Evolutionary conservation across 257 asterid species (phyloP), one percentile per base, ranked within the genome.

Genomic region (Solanum raphanifolium): DNA sequence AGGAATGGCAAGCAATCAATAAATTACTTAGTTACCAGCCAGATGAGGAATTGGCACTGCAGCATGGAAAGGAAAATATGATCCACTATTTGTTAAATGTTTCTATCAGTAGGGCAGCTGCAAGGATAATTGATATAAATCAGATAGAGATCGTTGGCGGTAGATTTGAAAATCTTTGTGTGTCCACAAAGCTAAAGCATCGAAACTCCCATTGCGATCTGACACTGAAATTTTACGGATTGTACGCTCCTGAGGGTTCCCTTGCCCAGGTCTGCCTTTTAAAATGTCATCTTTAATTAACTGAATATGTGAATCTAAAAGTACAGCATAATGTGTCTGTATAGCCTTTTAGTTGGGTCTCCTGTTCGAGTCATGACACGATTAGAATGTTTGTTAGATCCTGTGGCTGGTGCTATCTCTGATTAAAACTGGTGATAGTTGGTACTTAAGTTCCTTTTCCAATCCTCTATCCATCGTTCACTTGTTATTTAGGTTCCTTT

Each of bases 1-100:
- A 97, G 91, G 99, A 97, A 91, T 97, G 99, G 99, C 98, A 95
- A 89, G 98, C 99, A 48, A 96, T 97, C 88, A 97, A 97, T 91
- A 97, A 96, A 83, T 90, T 97, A 86, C 93, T 97, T 35, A 97
- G 98, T 93, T 93, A 90, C 92, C 99, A 96, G 92, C 96, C 98
- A 71, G 99, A 95, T 86, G 99, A 95, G 92, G 98, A 96, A 91
- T 87, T 94, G 95, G 86, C 90, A 84, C 87, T 86, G 86, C 95
- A 91, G 82, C 86, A 88, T 87, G 94, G 96, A 88, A 97, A 94
- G 93, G 98, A 95, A 90, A 96, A 93, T 93, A 92, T 94, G 95
- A 97, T 91, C 86, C 94, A 93, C 85, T 95, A 92, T 89, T 91
- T 96, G 98, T 89, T 97, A 38, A 87, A 90, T 91, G 95, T 97